Conservation (phyloP, 1,284 basidiomycete genomes). For the Heterobasidion annosum region DNA sequence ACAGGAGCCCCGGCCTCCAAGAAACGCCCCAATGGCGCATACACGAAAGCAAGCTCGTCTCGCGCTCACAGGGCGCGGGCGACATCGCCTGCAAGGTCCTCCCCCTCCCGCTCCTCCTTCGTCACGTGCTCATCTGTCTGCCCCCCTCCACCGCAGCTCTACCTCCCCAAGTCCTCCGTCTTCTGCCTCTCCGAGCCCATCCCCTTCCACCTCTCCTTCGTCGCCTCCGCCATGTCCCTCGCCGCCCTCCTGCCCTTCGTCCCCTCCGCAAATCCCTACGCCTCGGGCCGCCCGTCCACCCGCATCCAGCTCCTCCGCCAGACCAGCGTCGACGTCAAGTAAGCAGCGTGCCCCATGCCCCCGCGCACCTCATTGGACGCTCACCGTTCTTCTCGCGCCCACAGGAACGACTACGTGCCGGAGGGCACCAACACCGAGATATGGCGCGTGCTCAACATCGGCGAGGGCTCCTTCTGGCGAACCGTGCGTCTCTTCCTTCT, state of each 20-base stretch:
- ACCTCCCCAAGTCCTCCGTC: constrained; percentile 46
- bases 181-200: constrained; percentile 50
- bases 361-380: neutral
- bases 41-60: constrained; percentile 33
- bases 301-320: constrained; percentile 58
- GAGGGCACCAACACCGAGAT: constrained; percentile 55
- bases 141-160: constrained; percentile 23
- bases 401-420: constrained; percentile 7
- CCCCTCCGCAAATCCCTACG: constrained; percentile 26
- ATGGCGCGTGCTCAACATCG: constrained; percentile 56
- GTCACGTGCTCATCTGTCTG: neutral
- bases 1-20: constrained; percentile 26
- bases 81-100: constrained; percentile 36
- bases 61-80: constrained; percentile 28
- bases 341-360: constrained; percentile 12
- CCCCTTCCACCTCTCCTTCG: constrained; percentile 56
- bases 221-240: constrained; percentile 45
- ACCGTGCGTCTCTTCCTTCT: constrained; percentile 27
- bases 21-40: constrained; percentile 41
- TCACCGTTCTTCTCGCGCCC: neutral
- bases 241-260: constrained; percentile 45
- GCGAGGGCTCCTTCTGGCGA: constrained; percentile 50
- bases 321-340: constrained; percentile 58
- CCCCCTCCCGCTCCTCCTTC: neutral
- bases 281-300: constrained; percentile 20